phyloP scores from a whole-genome alignment of 371 early-diverging fungal genomes.

The Blakeslea trispora region DNA sequence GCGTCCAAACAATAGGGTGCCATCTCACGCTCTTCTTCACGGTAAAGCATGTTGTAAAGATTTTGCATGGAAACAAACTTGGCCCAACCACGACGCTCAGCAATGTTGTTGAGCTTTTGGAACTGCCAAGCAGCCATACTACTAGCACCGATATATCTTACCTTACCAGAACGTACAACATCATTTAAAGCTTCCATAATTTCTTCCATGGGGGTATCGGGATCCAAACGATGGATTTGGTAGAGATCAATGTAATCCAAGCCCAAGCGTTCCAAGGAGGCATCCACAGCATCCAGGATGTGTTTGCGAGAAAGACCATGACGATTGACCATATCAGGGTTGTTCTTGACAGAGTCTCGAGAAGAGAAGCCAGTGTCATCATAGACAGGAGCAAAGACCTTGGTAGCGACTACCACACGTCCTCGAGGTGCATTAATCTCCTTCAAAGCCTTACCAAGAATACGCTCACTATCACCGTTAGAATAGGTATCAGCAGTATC shows the following conservation, averaged over 20 bases:
- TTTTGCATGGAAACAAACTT: constrained; percentile 56
- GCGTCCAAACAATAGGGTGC: constrained; percentile 47
- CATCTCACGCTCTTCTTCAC: constrained; percentile 70
- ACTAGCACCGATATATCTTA: constrained; percentile 46
- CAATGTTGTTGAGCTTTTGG: constrained; percentile 37
- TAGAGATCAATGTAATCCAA: constrained; percentile 67
- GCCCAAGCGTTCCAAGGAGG: constrained; percentile 46
- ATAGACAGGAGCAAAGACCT: constrained; percentile 32
- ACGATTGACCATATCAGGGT: constrained; percentile 22
- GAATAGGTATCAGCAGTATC: constrained; percentile 41
- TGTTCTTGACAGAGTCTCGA: constrained; percentile 1
- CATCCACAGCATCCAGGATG: constrained; percentile 56
- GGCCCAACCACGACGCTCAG: constrained; percentile 56
- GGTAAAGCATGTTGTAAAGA: constrained; percentile 55
- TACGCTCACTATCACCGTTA: constrained; percentile 44
- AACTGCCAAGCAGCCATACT: constrained; percentile 46
- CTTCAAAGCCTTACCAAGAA: constrained; percentile 43
- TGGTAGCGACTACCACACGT: constrained; percentile 47
- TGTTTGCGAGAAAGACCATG: constrained; percentile 56
- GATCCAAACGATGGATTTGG: constrained; percentile 51
- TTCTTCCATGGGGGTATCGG: constrained; percentile 47
- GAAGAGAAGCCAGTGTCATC: not conserved
- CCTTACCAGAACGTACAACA: constrained; percentile 51
- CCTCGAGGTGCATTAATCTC: constrained; percentile 43
- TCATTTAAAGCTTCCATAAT: constrained; percentile 61